phyloP scores from a whole-genome alignment of 73 alveolate species.

The Durusdinium trenchii region DNA sequence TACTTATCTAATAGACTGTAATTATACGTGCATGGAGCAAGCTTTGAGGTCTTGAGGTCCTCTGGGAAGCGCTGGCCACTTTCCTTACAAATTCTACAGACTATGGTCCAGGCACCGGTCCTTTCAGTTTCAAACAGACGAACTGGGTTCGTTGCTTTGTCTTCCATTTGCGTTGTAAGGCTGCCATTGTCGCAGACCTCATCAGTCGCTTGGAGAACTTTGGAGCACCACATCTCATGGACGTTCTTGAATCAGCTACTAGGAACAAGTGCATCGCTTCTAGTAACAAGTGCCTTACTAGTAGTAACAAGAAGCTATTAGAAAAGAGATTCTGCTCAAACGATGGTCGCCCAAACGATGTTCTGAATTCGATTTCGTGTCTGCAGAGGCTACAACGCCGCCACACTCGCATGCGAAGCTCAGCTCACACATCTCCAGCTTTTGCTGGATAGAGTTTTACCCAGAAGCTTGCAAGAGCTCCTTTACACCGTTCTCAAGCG shows the following conservation, averaged over 20 bases:
- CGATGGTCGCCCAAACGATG: neutral
- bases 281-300: neutral
- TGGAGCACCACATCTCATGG: neutral
- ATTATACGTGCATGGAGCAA: no score
- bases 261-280: neutral
- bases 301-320: neutral
- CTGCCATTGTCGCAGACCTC: constrained; percentile 22
- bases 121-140: no score
- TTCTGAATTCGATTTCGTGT: neutral
- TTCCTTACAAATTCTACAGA: no score
- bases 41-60: no score
- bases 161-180: neutral
- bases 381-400: constrained; percentile 47
- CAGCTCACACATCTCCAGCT: constrained; percentile 25
- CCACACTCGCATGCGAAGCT: constrained; percentile 25
- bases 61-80: no score
- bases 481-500: no score
- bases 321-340: neutral
- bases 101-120: no score
- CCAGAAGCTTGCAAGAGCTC: neutral
- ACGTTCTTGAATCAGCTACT: neutral
- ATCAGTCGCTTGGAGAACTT: constrained; percentile 23
- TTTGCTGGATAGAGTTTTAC: neutral
- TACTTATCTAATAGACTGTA: no score
- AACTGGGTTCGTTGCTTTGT: neutral